phyloP scores from a whole-genome alignment of 352 stramenopile species.

The Phytophthora hybrid region DNA sequence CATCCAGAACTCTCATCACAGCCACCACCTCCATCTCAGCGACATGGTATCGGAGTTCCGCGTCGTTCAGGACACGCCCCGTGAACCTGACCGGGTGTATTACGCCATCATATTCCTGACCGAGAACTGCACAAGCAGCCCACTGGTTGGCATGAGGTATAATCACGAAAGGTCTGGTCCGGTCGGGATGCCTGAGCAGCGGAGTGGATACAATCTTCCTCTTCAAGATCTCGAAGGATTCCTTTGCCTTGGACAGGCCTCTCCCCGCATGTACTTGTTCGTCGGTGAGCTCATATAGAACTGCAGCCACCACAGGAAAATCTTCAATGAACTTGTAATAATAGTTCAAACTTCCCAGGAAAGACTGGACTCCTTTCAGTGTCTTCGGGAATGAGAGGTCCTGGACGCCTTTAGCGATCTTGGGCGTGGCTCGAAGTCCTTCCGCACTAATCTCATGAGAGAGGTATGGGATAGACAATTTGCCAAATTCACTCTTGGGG shows the following conservation, averaged over 20 bases:
- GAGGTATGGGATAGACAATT: not conserved
- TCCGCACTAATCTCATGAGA: conserved; percentile 3
- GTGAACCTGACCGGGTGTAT: too few relatives aligned
- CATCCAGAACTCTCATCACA: too few relatives aligned
- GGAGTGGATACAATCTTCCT: not conserved
- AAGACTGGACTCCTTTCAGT: not conserved
- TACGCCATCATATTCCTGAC: not conserved
- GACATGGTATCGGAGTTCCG: too few relatives aligned
- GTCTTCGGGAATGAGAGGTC: not conserved
- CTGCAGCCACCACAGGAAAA: not conserved
- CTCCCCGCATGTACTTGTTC: not conserved
- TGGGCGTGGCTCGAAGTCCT: not conserved
- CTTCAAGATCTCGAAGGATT: conserved; percentile 4
- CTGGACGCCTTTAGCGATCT: conserved; percentile 1
- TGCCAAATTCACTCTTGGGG: not conserved
- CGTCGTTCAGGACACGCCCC: too few relatives aligned
- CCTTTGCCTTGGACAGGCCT: not conserved
- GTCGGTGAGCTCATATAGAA: not conserved
- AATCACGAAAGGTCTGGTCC: too few relatives aligned
- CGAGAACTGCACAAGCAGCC: not conserved
- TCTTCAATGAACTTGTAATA: conserved; percentile 11
- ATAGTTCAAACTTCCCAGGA: conserved; percentile 3
- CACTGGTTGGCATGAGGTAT: too few relatives aligned
- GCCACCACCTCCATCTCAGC: too few relatives aligned
- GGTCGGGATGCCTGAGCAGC: not conserved